A percentile compares a stretch with the other conserved stretches of the same genome.
Evolutionary conservation across 345 rosid species (phyloP).

Genomic region (Euphorbia peplus): DNA sequence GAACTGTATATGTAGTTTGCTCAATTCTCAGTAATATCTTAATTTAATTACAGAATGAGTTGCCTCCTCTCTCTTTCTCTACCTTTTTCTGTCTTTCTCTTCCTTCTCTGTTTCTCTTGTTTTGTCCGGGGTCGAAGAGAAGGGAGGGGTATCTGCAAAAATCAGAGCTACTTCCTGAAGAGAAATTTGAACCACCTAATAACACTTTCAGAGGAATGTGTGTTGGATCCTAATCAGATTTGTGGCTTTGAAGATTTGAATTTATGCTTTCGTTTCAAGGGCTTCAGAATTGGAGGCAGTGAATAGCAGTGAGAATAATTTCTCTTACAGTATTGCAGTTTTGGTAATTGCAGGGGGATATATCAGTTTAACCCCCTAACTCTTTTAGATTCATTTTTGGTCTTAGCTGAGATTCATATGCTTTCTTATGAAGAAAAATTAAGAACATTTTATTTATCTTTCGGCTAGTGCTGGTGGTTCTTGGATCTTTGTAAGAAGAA

Average conservation of each 20-base stretch:
- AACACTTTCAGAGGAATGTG: background rate
- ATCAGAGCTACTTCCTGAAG: background rate
- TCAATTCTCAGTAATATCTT: no score
- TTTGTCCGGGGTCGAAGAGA: background rate
- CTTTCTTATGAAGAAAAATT: background rate
- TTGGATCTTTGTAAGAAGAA: constrained; percentile 1
- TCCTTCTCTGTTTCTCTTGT: no score
- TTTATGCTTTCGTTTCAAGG: background rate
- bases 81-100: no score
- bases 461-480: background rate
- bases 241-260: background rate
- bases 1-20: background rate
- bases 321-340: background rate
- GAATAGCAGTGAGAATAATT: no score
- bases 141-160: background rate
- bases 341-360: no score
- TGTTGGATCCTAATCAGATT: background rate
- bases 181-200: background rate
- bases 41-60: background rate
- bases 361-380: background rate
- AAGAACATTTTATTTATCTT: background rate
- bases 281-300: background rate
- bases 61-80: background rate
- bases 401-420: background rate
- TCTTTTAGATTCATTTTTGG: background rate